phyloP scores from a whole-genome alignment of 257 asterid species.

The Nicotiana benthamiana region DNA sequence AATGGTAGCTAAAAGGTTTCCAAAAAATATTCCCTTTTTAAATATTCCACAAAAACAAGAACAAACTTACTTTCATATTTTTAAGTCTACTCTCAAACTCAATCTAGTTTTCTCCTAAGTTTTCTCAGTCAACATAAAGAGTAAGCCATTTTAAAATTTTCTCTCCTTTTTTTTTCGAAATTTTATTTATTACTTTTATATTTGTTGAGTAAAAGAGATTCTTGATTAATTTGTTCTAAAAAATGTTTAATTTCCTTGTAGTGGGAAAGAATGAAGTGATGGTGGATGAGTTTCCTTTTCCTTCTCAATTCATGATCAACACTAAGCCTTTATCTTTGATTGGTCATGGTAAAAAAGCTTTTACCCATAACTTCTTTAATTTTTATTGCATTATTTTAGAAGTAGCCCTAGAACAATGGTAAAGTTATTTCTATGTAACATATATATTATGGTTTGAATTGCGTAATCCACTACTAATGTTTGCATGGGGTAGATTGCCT shows the following conservation, averaged over 20 bases:
- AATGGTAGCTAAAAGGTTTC: not conserved
- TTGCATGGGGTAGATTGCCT: too few species aligned
- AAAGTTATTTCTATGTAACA: too few species aligned
- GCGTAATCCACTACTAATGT: too few species aligned
- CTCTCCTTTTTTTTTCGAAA: not conserved
- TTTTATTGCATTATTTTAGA: not conserved
- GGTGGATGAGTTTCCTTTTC: slow-evolving; percentile 59
- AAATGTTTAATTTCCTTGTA: slow-evolving; percentile 18
- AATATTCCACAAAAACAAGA: too few species aligned
- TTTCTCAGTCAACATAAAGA: not conserved
- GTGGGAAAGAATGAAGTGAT: slow-evolving; percentile 42
- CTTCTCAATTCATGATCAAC: slow-evolving; percentile 25
- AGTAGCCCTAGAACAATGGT: too few species aligned
- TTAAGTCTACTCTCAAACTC: not conserved
- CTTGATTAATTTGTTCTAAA: not conserved
- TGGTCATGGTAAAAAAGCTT: slow-evolving; percentile 35
- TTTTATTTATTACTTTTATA: not conserved
- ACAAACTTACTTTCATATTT: not conserved
- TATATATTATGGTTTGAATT: too few species aligned
- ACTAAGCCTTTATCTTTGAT: slow-evolving; percentile 35
- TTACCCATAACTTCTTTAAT: not conserved
- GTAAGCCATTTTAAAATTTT: not conserved
- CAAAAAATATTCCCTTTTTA: not conserved
- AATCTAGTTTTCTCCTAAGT: too few species aligned
- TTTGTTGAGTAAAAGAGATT: not conserved